phyloP scores from a whole-genome alignment of 1,139 yeast species.

The Suhomyces bokatorum region DNA sequence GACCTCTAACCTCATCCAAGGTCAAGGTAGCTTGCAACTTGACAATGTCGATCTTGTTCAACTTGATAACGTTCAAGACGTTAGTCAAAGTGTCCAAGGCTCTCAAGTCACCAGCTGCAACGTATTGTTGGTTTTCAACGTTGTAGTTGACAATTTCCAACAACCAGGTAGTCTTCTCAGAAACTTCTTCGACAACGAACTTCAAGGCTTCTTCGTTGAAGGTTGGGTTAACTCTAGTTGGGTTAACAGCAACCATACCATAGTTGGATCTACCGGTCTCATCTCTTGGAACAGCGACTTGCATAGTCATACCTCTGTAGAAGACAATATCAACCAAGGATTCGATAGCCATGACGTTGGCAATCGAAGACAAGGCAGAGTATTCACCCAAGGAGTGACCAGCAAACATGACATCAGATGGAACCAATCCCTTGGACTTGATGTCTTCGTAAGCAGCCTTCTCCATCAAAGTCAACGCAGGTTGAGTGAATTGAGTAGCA shows the following conservation, averaged over 20 bases:
- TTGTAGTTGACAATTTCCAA: slow-evolving; percentile 97
- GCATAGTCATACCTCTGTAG: slow-evolving; percentile 99
- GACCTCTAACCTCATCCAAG: slow-evolving; percentile 84
- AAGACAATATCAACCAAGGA: slow-evolving; percentile 96
- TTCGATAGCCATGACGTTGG: slow-evolving; percentile 98
- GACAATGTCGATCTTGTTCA: slow-evolving; percentile 91
- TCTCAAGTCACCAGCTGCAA: slow-evolving; percentile 97
- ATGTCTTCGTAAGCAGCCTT: slow-evolving; percentile 98
- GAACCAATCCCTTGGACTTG: slow-evolving; percentile 93
- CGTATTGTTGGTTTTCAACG: slow-evolving; percentile 97
- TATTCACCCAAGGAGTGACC: slow-evolving; percentile 99
- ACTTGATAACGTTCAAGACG: slow-evolving; percentile 86
- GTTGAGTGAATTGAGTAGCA: slow-evolving; percentile 99
- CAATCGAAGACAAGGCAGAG: slow-evolving; percentile 94
- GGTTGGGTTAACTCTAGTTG: slow-evolving; percentile 85
- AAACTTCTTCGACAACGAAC: slow-evolving; percentile 89
- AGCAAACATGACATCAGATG: slow-evolving; percentile 91
- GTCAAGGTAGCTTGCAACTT: slow-evolving; percentile 81
- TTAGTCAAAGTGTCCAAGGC: slow-evolving; percentile 91
- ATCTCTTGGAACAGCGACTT: slow-evolving; percentile 99
- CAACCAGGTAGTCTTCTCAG: slow-evolving; percentile 84
- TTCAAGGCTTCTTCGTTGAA: slow-evolving; percentile 92
- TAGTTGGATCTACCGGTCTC: slow-evolving; percentile 92
- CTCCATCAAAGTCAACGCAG: slow-evolving; percentile 98
- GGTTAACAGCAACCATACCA: slow-evolving; percentile 99